These are phyloP conservation scores for Withania somnifera DNA, from an alignment of 305 asterid species.

Conservation along the genomic window DNA sequence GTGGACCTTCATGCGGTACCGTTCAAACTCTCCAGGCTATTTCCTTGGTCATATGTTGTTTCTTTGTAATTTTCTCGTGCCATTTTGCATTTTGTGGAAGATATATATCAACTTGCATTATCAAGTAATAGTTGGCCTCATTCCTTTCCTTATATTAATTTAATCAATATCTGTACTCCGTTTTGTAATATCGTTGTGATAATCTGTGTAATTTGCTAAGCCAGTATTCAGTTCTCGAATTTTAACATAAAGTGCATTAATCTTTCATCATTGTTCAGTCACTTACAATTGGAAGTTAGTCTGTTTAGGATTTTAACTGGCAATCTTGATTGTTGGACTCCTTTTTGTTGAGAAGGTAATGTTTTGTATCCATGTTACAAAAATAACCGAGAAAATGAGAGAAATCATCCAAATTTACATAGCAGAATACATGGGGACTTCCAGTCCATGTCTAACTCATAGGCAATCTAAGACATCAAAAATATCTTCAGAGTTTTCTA, in stretches of 20 bases:
- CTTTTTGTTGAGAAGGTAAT: too few relatives aligned
- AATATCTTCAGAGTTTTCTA: too few relatives aligned
- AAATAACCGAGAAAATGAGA: too few relatives aligned
- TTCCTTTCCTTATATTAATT: not conserved
- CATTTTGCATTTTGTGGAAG: not conserved
- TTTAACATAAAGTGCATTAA: not conserved
- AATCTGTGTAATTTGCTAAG: not conserved
- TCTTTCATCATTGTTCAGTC: not conserved
- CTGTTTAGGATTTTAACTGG: not conserved
- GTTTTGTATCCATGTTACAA: too few relatives aligned
- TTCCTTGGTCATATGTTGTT: not conserved
- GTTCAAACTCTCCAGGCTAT: conserved; percentile 10
- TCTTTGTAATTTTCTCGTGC: not conserved
- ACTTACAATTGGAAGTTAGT: not conserved
- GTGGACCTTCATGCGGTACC: conserved; percentile 99
- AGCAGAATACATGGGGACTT: too few relatives aligned
- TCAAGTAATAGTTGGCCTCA: not conserved
- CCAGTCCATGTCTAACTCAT: too few relatives aligned
- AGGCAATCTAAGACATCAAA: too few relatives aligned
- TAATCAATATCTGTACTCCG: not conserved
- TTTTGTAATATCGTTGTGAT: not conserved
- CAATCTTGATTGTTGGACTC: not conserved
- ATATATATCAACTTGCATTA: not conserved
- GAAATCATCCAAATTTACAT: too few relatives aligned
- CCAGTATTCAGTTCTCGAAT: not conserved